These are phyloP conservation scores for Yarrowia hollandica DNA, from an alignment of 805 yeast species.

Conservation along the genomic window DNA sequence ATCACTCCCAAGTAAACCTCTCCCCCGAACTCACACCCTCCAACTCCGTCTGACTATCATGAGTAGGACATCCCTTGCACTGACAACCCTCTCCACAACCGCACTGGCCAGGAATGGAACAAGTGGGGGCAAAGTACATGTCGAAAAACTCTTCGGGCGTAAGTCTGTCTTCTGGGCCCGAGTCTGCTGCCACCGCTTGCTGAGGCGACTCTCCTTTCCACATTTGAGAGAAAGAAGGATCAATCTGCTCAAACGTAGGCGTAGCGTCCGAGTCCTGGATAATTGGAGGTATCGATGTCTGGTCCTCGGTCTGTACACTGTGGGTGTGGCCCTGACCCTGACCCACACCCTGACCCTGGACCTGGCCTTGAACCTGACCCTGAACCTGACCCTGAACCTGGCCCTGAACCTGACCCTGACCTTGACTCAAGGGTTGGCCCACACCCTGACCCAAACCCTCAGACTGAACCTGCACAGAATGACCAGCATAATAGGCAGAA, in stretches of 20 bases:
- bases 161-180: slow-evolving; percentile 1
- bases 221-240: slow-evolving; percentile 26
- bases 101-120: slow-evolving; percentile 45
- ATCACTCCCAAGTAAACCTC: slow-evolving; percentile 17
- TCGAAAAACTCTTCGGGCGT: slow-evolving; percentile 33
- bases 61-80: slow-evolving; percentile 42
- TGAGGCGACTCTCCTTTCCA: slow-evolving; percentile 18
- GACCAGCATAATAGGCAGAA: slow-evolving; percentile 12
- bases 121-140: slow-evolving; percentile 41
- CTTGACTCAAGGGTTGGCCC: too few relatives aligned
- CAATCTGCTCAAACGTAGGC: slow-evolving; percentile 18
- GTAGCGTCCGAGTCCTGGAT: neutral
- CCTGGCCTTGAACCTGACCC: neutral
- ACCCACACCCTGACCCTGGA: neutral
- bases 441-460: neutral
- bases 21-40: neutral
- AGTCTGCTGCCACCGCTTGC: neutral
- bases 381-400: neutral
- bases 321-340: neutral
- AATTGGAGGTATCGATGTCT: neutral
- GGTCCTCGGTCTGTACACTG: too few relatives aligned
- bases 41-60: slow-evolving; percentile 31
- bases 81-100: slow-evolving; percentile 43
- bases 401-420: neutral
- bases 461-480: neutral